Base-by-base conservation (phyloP, 2,329 filamentous ascomycete species). In the Thelonectria discophora region DNA sequence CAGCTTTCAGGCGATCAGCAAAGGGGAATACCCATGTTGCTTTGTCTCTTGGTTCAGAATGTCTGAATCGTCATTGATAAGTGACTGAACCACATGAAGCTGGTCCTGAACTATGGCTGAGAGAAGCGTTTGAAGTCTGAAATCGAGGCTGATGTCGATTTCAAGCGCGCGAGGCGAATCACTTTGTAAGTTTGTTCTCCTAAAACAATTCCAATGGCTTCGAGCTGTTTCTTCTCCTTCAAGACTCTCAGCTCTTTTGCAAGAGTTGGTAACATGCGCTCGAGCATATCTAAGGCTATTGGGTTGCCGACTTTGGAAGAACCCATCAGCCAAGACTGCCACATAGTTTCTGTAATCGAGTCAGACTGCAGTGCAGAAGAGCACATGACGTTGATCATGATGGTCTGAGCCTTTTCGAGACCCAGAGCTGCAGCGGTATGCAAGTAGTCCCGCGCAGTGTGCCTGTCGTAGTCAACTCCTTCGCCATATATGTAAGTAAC, bases 241-340 rank as follows among this genome's bases (percentile, higher is more conserved):
- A 20, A 24, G 2, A 45, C 6, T 45, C 42, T 45, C 12, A 45
- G 15, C 1, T 45, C 18, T 18, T 20, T 49, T 18, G 27, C 30
- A 37, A 15, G 4, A 18, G 34, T 17, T 34, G n/a, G 27, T 34
- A 8, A n/a, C 47, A 37, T 20, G n/a, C n/a, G 27, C 7, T 49
- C 30, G 15, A 49, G 47, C 47, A 20, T 49, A 34, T 34, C 8
- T 5, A 17, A 34, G 11, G 27, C 47, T 8, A 12, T 34, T 12
- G 27, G 27, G 11, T 49, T 49, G 27, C 47, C 47, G 12, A 30
- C 47, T 18, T 49, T 18, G 30, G 47, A 27, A 34, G 47, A 49
- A 20, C 8, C 20, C 15, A 49, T 37, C n/a, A 49, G 47, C 47
- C 27, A 49, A 34, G 27, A 45, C 11, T 21, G 42, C 42, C 42